Evolutionary conservation across 2,329 filamentous ascomycete species (phyloP), one percentile per base, ranked within the genome.

Genomic region (Monosporascus sp.): DNA sequence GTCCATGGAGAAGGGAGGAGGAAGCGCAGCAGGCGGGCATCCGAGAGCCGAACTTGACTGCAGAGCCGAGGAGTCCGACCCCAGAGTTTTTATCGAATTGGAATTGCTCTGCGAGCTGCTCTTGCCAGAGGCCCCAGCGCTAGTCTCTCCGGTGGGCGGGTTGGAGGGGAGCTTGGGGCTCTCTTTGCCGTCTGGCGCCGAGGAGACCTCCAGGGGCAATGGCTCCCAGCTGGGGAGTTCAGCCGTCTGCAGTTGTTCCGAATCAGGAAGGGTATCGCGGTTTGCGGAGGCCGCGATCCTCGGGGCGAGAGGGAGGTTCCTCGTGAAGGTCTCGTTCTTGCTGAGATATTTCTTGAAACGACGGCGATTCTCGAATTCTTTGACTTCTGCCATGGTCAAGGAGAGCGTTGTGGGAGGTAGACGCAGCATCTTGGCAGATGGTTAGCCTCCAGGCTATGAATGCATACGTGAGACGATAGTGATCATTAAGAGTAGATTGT

Each of bases 331-430:
- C 46, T 65, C 59, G 20, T 66, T 61, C 51, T 56, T 61, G 41
- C 62, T 62, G 52, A 71, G 68, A 55, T 70, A 68, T 40, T 58
- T 68, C 31, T 58, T 68, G 55, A 66, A 68, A 17, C 61, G 66
- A 37, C 62, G 69, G 40, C 67, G 69, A 8, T 65, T 61, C 45
- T 72, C 68, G 37, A 69, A 67, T 16, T 72, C 71, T 53, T 71
- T 69, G 49, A 77, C 70, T 58, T 78, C 75, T 14, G 69, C 61
- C 56, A 71, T 68, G 46, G 71, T 69, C 53, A 78, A 52, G 31
- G 65, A 66, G 48, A 77, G 68, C 4, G 65, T 62, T 2, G 74
- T 76, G 19, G 72, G 70, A 26, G 59, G 56, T 51, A 74, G 65
- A 49, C 74, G 73, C 26, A 78, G 57, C 75, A 78, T 78, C 9